Evolutionary conservation across 1,139 yeast genomes (phyloP).

Genomic region (Lodderomyces orthopsilosis): DNA sequence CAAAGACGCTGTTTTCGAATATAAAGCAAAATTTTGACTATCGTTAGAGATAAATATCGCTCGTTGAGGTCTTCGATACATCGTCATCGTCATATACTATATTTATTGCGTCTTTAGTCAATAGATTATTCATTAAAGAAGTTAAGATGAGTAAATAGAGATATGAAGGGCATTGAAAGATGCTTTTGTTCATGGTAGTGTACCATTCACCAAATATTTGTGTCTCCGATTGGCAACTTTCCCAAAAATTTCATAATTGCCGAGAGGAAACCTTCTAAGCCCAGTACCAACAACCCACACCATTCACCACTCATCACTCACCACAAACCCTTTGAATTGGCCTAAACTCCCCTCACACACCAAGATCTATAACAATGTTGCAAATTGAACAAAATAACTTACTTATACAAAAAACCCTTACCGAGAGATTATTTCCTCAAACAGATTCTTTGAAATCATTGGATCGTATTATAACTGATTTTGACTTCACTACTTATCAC

Average conservation of each 20-base stretch:
- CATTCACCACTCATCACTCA: too few species aligned
- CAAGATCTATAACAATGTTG: slow-evolving; percentile 26
- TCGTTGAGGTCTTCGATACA: too few species aligned
- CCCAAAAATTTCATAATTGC: too few species aligned
- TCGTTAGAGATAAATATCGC: neutral
- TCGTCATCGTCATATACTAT: neutral
- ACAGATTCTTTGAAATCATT: slow-evolving; percentile 48
- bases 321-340: too few species aligned
- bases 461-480: slow-evolving; percentile 89
- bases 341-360: too few species aligned
- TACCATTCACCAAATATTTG: neutral
- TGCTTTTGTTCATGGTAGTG: too few species aligned
- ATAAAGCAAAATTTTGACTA: neutral
- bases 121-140: neutral
- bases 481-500: slow-evolving; percentile 93
- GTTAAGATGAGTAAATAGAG: too few species aligned
- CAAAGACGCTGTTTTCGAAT: neutral
- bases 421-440: slow-evolving; percentile 33
- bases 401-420: slow-evolving; percentile 41
- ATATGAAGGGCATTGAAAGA: too few species aligned
- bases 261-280: too few species aligned
- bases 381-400: slow-evolving; percentile 46
- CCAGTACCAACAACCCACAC: too few species aligned
- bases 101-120: neutral
- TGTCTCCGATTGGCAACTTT: too few species aligned